Evolutionary conservation across 1,284 basidiomycete genomes (phyloP).

Genomic region (Farysia itapuensis): DNA sequence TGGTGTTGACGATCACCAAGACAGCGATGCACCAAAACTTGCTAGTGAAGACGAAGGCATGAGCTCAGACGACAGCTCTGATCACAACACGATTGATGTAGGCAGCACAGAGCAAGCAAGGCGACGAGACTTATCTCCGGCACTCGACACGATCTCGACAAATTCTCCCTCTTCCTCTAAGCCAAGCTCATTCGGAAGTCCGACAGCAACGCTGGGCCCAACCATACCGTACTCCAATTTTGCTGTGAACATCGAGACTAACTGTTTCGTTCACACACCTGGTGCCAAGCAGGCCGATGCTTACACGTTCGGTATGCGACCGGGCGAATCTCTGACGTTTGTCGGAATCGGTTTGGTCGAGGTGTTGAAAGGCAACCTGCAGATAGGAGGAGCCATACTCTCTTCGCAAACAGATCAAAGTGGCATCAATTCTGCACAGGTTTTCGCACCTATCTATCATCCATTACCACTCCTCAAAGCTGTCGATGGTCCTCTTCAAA

Average conservation of each 20-base stretch:
- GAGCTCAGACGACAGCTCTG: not conserved
- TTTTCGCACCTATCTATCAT: conserved; percentile 24
- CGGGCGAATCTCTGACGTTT: conserved; percentile 17
- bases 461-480: conserved; percentile 21
- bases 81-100: not conserved
- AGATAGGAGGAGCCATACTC: conserved; percentile 21
- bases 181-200: not conserved
- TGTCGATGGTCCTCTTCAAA: not conserved
- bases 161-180: not conserved
- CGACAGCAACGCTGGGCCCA: not conserved
- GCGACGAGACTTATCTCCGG: too few relatives aligned
- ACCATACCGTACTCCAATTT: conserved; percentile 28
- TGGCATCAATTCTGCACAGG: conserved; percentile 9
- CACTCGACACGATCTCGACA: not conserved
- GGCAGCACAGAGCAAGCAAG: too few relatives aligned
- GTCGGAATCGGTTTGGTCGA: conserved; percentile 18
- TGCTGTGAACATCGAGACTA: conserved; percentile 3
- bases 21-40: conserved; percentile 2
- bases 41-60: not conserved
- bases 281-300: conserved; percentile 18
- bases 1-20: conserved; percentile 4
- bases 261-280: conserved; percentile 3
- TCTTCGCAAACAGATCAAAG: conserved; percentile 1
- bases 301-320: conserved; percentile 14
- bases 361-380: conserved; percentile 15